Base-by-base conservation (phyloP, 2,329 filamentous ascomycete genomes). In the Penicillium nordicum region DNA sequence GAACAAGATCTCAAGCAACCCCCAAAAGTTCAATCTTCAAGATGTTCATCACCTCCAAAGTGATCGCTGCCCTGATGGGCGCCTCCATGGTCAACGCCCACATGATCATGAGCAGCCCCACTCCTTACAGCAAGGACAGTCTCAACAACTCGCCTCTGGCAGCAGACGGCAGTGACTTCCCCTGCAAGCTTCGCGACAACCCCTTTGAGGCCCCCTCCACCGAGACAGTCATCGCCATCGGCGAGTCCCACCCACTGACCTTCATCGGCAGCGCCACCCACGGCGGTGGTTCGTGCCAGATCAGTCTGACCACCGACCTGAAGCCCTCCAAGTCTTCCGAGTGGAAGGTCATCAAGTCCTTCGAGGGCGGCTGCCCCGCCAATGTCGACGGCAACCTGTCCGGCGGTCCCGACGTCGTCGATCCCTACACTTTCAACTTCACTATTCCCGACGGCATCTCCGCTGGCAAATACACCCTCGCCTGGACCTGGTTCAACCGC, bases 401-500 rank as follows among this genome's bases (percentile, higher is more conserved):
- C 0, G 76, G 78, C 3, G 72, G 80, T 48, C 71, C 84, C 6
- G 63, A 66, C 2, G 72, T 72, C 0, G 58, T 59, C 0, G 77
- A 81, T 37, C 81, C 85, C 0, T 81, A 81, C 67, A 79, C 75
- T 0, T 94, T 89, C 74, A 76, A 84, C 30, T 96, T 87, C 76
- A 82, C 76, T 0, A 84, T 97, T 6, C 93, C 92, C 0, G 72
- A 80, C 0, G 83, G 86, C 23, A 81, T 97, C 45, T 84, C 87
- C 9, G 78, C 86, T 1, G 94, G 93, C 4, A 82, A 92, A 40
- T 92, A 89, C 27, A 89, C 87, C 0, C 80, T 97, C 5, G 90
- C 90, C 0, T 97, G 92, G 92, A 91, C 91, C 0, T 97, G 94
- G 94, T 85, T 96, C 75, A 97, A 97, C 75, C 88, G 88, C 57